Percentiles rank a stretch among this genome's conserved stretches.
phyloP scores from a whole-genome alignment of 106 monocot genomes.

The Dendrobium officinale region DNA sequence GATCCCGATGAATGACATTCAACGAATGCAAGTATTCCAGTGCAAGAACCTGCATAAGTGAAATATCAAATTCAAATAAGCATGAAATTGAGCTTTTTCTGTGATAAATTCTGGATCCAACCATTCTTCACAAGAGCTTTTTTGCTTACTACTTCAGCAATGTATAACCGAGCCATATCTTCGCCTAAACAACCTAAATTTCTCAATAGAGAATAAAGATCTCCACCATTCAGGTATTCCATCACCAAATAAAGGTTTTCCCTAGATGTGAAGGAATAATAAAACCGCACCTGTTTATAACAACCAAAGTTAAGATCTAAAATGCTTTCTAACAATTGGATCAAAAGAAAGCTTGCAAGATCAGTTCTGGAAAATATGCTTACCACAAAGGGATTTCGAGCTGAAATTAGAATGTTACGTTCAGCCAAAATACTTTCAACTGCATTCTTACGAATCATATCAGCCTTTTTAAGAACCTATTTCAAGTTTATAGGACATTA shows the following conservation, averaged over 20 bases:
- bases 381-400: constrained; percentile 96
- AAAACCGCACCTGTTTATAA: constrained; percentile 85
- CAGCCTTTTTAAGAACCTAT: constrained; percentile 93
- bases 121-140: background rate
- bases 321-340: background rate
- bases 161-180: constrained; percentile 87
- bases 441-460: constrained; percentile 98
- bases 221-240: constrained; percentile 98
- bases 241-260: constrained; percentile 99
- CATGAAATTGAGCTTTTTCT: background rate
- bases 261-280: constrained; percentile 98
- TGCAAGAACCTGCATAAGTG: constrained; percentile 74
- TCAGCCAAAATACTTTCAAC: constrained; percentile 99
- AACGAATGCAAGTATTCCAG: constrained; percentile 91
- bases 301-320: constrained; percentile 20
- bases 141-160: constrained; percentile 81
- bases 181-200: constrained; percentile 93
- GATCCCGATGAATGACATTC: constrained; percentile 93
- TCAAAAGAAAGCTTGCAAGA: background rate
- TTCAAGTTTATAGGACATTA: constrained; percentile 7
- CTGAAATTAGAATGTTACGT: constrained; percentile 92
- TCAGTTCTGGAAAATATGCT: constrained; percentile 14
- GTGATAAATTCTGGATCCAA: background rate
- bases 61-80: background rate
- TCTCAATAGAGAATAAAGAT: constrained; percentile 91